Base-by-base conservation (phyloP, 1,284 basidiomycete genomes). In the Marasmius tenuissimus region DNA sequence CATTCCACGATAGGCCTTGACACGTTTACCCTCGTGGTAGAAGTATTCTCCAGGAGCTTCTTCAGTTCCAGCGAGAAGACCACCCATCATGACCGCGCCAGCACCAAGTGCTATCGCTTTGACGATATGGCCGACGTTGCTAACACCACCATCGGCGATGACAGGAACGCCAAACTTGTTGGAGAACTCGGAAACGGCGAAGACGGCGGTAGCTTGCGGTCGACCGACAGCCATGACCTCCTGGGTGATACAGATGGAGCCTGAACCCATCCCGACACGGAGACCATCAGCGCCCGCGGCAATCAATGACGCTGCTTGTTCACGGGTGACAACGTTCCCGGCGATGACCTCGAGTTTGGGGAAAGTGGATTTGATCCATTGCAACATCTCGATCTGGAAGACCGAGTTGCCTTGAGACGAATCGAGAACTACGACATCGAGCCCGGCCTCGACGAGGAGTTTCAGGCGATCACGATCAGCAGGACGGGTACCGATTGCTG, bases 151-250 rank as follows among this genome's bases (percentile, higher is more conserved):
- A 73, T 99, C 97, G n/a, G 97, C 97, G 66, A 98, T 93, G 69
- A 97, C 94, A 8, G 97, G 97, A 1, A 99, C 91, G 49, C 97
- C 97, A 74, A 99, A 99, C 73, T 91, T 88, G 77, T 77, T 85
- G 33, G 96, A 89, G 71, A 98, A 98, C 79, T 99, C 95, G 33
- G 96, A 88, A 12, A 99, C 97, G 51, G 94, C 90, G 75, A 93
- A 92, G 12, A 99, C 96, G 12, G 97, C 97, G 0, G 96, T 97
- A 11, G 96, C 97, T 77, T 99, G 97, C 1, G 97, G 97, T 39
- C 97, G 89, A 37, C 97, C 97, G 60, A 98, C 97, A n/a, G 97
- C 97, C 93, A 98, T 99, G 70, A 99, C 94, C 75, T 99, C 97
- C 78, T 99, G 97, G 4, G 97, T 99, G 78, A 99, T 99, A 75